Conservation (phyloP, 768 basidiomycete genomes). For the Pisolithus microcarpus region DNA sequence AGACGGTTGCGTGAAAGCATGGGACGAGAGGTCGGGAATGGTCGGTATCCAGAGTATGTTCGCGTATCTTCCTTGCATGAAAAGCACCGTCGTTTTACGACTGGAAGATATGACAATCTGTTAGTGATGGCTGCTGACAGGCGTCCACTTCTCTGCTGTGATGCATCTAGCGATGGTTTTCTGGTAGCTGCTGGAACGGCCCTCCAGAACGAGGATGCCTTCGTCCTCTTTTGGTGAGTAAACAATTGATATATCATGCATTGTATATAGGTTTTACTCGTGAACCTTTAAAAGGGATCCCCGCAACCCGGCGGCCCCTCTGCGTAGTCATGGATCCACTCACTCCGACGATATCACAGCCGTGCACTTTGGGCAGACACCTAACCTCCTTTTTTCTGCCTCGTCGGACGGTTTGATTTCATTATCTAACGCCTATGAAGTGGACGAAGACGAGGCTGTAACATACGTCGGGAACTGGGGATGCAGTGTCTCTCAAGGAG, state of each 20-base stretch:
- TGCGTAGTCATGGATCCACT: constrained; percentile 74
- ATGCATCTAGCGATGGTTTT: constrained; percentile 61
- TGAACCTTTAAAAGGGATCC: constrained; percentile 60
- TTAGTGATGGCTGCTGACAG: constrained; percentile 45
- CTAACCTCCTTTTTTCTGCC: constrained; percentile 60
- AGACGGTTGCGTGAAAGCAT: constrained; percentile 64
- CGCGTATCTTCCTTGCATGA: background rate
- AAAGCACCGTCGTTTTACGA: constrained; percentile 24
- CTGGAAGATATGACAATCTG: constrained; percentile 26
- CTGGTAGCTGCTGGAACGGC: constrained; percentile 81
- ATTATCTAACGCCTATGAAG: constrained; percentile 61
- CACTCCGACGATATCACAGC: constrained; percentile 92
- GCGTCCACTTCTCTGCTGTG: constrained; percentile 55
- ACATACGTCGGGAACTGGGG: constrained; percentile 82
- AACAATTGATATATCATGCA: background rate
- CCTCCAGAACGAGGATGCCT: constrained; percentile 71
- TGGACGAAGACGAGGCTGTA: constrained; percentile 84
- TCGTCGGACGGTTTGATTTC: constrained; percentile 82
- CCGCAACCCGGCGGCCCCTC: constrained; percentile 60
- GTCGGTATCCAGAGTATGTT: constrained; percentile 55
- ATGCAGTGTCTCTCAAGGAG: constrained; percentile 70
- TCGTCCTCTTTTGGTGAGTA: constrained; percentile 75
- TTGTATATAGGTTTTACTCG: background rate
- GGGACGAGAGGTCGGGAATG: constrained; percentile 60
- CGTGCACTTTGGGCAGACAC: constrained; percentile 45